Evolutionary conservation across 768 basidiomycete species (phyloP).

Genomic region (Suillus paluster): DNA sequence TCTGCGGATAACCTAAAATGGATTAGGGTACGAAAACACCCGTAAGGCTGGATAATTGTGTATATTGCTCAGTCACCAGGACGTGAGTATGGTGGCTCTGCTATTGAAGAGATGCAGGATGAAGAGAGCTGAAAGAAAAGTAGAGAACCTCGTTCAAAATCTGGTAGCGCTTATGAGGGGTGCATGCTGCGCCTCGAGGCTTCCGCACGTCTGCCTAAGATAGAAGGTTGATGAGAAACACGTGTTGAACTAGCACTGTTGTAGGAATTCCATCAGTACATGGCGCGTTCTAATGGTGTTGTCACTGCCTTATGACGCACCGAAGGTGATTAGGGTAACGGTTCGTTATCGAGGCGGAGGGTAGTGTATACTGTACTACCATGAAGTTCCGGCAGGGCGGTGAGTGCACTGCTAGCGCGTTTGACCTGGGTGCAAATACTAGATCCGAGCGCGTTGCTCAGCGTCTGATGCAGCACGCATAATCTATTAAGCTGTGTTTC

Average conservation of each 20-base stretch:
- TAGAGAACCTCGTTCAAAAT: conserved; percentile 14
- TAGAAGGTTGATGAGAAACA: conserved; percentile 22
- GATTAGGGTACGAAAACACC: background rate
- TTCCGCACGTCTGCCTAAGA: conserved; percentile 24
- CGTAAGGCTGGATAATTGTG: background rate
- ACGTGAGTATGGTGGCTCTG: conserved; percentile 2
- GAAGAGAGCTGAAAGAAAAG: conserved; percentile 24
- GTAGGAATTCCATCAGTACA: conserved; percentile 3
- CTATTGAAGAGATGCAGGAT: conserved; percentile 13
- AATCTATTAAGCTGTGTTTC: background rate
- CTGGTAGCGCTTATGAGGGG: conserved; percentile 36
- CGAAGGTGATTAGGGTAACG: background rate
- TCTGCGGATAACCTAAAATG: background rate
- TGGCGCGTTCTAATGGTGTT: conserved; percentile 1
- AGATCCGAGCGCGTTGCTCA: background rate
- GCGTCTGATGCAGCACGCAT: conserved; percentile 2
- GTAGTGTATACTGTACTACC: background rate
- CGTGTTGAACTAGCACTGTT: conserved; percentile 20
- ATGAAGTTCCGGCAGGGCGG: background rate
- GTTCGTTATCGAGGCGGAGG: conserved; percentile 8
- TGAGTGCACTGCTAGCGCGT: background rate
- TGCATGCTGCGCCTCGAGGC: conserved; percentile 37
- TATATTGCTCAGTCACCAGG: conserved; percentile 10
- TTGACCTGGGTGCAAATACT: background rate
- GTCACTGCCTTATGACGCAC: conserved; percentile 8